Evolutionary conservation across 2,329 filamentous ascomycete genomes (phyloP).

Genomic region (Microdochium trichocladiopsis): DNA sequence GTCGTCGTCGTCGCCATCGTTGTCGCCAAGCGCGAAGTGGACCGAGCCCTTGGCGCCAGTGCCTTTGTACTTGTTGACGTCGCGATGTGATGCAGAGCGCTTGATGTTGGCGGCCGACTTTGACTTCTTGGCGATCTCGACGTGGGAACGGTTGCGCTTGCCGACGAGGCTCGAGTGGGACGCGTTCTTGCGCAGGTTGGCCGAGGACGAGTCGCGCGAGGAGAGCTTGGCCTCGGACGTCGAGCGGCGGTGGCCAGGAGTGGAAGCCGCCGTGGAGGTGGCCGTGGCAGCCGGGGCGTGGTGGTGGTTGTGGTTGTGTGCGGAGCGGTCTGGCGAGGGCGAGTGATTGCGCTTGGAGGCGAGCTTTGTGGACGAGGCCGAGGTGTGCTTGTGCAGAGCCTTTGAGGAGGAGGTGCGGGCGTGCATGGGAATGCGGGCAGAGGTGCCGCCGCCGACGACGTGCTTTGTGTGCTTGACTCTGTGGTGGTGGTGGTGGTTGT

Average conservation of each 20-base stretch:
- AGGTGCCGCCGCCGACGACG: constrained; percentile 28
- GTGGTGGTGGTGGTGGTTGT: constrained; percentile 39
- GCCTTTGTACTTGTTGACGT: constrained; percentile 34
- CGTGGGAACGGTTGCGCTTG: constrained; percentile 54
- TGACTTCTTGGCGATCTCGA: constrained; percentile 44
- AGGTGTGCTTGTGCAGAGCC: constrained; percentile 36
- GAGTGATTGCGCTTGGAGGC: constrained; percentile 17
- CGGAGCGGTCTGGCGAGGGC: constrained; percentile 18
- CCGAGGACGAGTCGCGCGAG: constrained; percentile 32
- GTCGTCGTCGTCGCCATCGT: constrained; percentile 31
- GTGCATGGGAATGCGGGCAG: constrained; percentile 33
- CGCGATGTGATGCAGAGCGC: constrained; percentile 42
- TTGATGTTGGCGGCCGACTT: constrained; percentile 47
- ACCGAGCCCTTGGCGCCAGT: constrained; percentile 39
- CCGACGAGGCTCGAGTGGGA: constrained; percentile 40
- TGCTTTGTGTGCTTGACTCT: constrained; percentile 31
- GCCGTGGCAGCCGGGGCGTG: constrained; percentile 33
- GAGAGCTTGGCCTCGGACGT: constrained; percentile 42
- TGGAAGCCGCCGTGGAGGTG: constrained; percentile 34
- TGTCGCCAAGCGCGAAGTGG: constrained; percentile 56
- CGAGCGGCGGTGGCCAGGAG: constrained; percentile 38
- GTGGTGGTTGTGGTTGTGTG: constrained; percentile 19
- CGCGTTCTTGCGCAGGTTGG: constrained; percentile 41
- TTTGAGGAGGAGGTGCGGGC: constrained; percentile 46
- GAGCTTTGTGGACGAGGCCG: constrained; percentile 12